Percentiles rank a stretch among this genome's conserved stretches.
Evolutionary conservation across 1,284 basidiomycete genomes (phyloP).

Genomic region (Stereum hirsutum): DNA sequence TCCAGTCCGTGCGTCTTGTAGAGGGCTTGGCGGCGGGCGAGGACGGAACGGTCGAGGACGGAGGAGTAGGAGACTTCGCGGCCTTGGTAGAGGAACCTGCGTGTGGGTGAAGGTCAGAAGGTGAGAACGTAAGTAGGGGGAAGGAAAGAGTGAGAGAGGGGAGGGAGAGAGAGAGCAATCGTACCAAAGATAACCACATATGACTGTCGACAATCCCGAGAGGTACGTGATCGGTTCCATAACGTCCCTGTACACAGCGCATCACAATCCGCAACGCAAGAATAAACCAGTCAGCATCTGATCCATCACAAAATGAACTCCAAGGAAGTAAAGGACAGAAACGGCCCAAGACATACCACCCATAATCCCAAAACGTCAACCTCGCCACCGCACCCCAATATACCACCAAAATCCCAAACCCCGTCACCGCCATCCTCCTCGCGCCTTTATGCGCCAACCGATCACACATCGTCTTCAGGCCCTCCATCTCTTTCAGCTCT

Average conservation of each 20-base stretch:
- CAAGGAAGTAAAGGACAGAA: no score
- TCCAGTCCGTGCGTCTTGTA: slow-evolving; percentile 55
- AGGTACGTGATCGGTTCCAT: slow-evolving; percentile 67
- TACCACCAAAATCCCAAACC: slow-evolving; percentile 46
- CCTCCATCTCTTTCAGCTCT: slow-evolving; percentile 39
- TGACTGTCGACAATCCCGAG: slow-evolving; percentile 49
- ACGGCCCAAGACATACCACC: slow-evolving; percentile 29
- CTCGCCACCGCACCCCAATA: slow-evolving; percentile 60
- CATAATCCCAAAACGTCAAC: slow-evolving; percentile 57
- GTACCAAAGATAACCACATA: slow-evolving; percentile 41
- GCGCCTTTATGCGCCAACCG: slow-evolving; percentile 45
- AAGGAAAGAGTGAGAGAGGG: slow-evolving; percentile 1
- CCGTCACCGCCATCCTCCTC: slow-evolving; percentile 44
- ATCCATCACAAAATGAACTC: no score
- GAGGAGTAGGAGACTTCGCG: slow-evolving; percentile 64
- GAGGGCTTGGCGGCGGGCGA: slow-evolving; percentile 43
- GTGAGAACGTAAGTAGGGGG: no score
- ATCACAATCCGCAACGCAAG: no score
- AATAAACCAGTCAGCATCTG: no score
- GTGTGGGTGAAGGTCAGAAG: no score
- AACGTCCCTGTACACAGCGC: slow-evolving; percentile 36
- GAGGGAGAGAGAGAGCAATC: slow-evolving; percentile 21
- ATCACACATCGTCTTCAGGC: slow-evolving; percentile 46
- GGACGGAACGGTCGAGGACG: slow-evolving; percentile 45
- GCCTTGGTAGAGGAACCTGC: slow-evolving; percentile 53